Conservation (phyloP, 1,284 basidiomycete genomes). For the Pyrrhoderma noxium region DNA sequence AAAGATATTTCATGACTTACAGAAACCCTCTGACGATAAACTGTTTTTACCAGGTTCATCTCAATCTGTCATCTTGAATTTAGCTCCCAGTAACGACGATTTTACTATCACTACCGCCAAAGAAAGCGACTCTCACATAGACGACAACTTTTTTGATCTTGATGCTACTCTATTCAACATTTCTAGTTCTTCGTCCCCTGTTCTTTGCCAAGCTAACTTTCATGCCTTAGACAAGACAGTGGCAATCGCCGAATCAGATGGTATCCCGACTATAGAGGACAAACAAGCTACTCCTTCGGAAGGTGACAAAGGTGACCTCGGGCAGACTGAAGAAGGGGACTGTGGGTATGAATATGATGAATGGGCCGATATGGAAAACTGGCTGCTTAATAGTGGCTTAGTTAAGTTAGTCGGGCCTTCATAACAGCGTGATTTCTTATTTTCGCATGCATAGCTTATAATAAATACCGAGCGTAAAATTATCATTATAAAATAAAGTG, state of each 20-base stretch:
- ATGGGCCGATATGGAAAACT: constrained; percentile 41
- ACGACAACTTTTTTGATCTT: constrained; percentile 30
- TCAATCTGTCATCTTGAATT: background rate
- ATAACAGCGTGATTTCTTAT: background rate
- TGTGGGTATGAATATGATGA: constrained; percentile 8
- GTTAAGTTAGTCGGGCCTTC: constrained; percentile 22
- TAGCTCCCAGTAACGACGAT: background rate
- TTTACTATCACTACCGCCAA: background rate
- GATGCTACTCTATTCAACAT: constrained; percentile 30
- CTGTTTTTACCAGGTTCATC: constrained; percentile 9
- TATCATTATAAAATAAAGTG: background rate
- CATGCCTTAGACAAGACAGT: background rate
- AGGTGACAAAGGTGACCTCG: background rate
- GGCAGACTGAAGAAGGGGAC: background rate
- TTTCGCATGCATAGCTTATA: background rate
- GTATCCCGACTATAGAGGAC: background rate
- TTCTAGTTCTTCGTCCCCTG: background rate
- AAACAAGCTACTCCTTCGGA: background rate
- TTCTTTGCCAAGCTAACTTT: background rate
- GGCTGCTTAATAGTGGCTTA: constrained; percentile 36
- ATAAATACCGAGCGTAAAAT: background rate
- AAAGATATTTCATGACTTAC: background rate
- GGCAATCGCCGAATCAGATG: too few species aligned
- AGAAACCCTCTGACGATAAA: background rate
- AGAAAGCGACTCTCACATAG: constrained; percentile 6